Evolutionary conservation across 768 basidiomycete species (phyloP).

Genomic region (Mycena maculata): DNA sequence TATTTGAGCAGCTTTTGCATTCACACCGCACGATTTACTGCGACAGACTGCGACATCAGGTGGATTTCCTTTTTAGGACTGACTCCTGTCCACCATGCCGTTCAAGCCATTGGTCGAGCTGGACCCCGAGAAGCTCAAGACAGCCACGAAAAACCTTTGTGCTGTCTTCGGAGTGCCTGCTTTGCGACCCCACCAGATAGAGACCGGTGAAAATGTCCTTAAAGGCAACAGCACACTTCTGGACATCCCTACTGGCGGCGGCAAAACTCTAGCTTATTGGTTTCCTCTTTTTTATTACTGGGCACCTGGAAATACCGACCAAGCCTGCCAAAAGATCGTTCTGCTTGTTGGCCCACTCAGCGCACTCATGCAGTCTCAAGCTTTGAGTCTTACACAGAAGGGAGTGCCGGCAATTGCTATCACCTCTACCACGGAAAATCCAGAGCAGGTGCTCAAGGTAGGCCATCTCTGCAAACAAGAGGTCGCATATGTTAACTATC

Average conservation of each 20-base stretch:
- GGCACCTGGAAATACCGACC: slow-evolving; percentile 9
- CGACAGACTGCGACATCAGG: no score
- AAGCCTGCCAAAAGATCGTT: slow-evolving; percentile 22
- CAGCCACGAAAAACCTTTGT: background rate
- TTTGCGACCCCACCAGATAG: background rate
- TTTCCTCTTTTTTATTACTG: slow-evolving; percentile 32
- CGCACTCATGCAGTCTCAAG: slow-evolving; percentile 27
- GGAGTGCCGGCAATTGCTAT: slow-evolving; percentile 17
- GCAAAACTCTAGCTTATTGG: slow-evolving; percentile 34
- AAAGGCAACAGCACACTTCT: slow-evolving; percentile 12
- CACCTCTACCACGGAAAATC: background rate
- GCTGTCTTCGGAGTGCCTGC: background rate
- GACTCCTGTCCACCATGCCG: slow-evolving; percentile 3
- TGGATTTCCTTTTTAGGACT: slow-evolving; percentile 11
- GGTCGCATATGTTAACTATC: background rate
- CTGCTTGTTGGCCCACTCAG: slow-evolving; percentile 30
- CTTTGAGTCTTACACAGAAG: background rate
- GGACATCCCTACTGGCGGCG: slow-evolving; percentile 32
- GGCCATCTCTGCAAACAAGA: background rate
- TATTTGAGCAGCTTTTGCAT: no score
- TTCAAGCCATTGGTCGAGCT: slow-evolving; percentile 14
- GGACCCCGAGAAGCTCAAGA: slow-evolving; percentile 10
- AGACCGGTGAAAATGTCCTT: slow-evolving; percentile 13
- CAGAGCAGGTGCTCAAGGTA: background rate
- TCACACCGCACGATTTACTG: no score